Base-by-base conservation (phyloP, 768 basidiomycete genomes). In the Boletus edulis region DNA sequence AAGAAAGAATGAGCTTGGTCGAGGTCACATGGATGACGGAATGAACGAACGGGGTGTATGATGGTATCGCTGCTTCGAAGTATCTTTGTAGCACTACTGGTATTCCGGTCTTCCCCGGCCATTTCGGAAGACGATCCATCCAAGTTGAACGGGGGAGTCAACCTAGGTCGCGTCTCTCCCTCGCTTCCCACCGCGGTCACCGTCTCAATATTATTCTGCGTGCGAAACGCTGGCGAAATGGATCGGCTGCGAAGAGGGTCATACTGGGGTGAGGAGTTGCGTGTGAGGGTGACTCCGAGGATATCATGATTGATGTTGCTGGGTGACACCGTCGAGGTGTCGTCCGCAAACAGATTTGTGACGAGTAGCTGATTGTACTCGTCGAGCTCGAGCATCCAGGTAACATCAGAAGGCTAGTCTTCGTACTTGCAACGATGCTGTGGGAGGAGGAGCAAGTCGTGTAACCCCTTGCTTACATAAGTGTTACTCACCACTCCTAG, bases 301-400 rank as follows among this genome's bases (percentile, higher is more conserved):
- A 27, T 20, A 35, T 44, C 50, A 49, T 46, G 49, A 13, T 31
- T 34, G 29, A 29, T 29, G 40, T 43, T 31, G 24, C n/a, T 24
- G 37, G 42, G 46, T 32, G 46, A 46, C 12, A 15, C 38, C 20
- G 44, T 13, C 7, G 39, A n/a, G 6, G 6, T 32, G 46, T 55
- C 52, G 46, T 61, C 59, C 29, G 50, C 8, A 44, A 64, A 61
- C 1, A 51, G 52, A 32, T 55, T 60, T 29, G 46, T 50, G 49
- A 67, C 61, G 60, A 65, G 65, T 57, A 58, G 41, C 55, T 56
- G 62, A 51, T 60, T 14, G 61, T 46, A 61, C 61, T 62, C 61
- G 60, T 60, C 67, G 47, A 60, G 42, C 54, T 61, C 34, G 46
- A 47, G 65, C 69, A 72, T 71, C 53, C 69, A 70, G 49, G 43